Evolutionary conservation across 23 red algal genomes (phyloP), one percentile per base, ranked within the genome.

Genomic region (Porphyridium purpureum): DNA sequence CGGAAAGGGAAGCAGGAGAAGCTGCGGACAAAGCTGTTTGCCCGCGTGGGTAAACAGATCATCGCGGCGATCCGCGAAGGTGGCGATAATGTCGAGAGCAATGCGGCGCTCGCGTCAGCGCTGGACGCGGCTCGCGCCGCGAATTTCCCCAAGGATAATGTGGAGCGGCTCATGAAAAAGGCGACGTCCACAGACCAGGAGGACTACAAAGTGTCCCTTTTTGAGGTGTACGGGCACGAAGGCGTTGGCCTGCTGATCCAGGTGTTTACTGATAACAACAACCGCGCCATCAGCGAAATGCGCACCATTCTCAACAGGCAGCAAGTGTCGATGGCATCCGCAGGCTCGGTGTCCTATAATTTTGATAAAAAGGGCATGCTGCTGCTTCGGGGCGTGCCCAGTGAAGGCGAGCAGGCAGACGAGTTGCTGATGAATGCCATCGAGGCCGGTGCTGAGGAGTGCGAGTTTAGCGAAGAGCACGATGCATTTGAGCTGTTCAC

Each of bases 211-310:
- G 33, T n/a, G 34, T 60, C 56, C 33, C 27, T 59, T 21, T 92
- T 92, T 49, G 83, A 92, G 48, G 73, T 76, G 14, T 92, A 92
- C 52, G 83, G 83, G 30, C 46, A 63, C 51, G 83, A 72, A 23
- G 83, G 83, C n/a, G 63, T 69, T 7, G 83, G 58, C 19, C 58
- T 92, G 35, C 62, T 79, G 17, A 69, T 92, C 49, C 52, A 92
- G 11, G 72, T 79, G 9, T 53, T 69, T 21, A 92, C 83, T 22
- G 83, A 92, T 32, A 92, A 92, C 19, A 20, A 48, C 9, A 92
- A 92, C 68, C 83, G 83, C 4, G 74, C 70, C 5, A 50, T 66
- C 1, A 55, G 62, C 4, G 83, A 92, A 34, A 92, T 92, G 60
- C 72, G 83, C 4, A 57, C 62, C 5, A 59, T 65, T 1, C 52